A percentile compares a stretch with the other conserved stretches of the same genome.
Evolutionary conservation across 305 asterid genomes (phyloP).

Genomic region (Plantago coronopus): DNA sequence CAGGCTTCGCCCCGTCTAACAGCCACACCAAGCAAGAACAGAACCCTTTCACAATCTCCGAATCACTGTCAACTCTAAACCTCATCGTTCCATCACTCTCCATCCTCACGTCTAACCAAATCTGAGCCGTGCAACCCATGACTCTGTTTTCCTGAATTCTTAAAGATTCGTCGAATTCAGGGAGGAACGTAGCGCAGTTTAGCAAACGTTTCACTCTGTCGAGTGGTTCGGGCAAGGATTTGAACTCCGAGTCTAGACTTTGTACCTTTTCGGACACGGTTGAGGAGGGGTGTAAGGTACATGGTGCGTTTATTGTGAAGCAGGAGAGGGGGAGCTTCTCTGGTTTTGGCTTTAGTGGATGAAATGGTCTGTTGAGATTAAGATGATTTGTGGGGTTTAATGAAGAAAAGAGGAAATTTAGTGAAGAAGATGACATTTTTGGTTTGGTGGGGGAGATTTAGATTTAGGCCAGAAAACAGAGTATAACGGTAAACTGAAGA

Average conservation of each 20-base stretch:
- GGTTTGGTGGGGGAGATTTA: no score
- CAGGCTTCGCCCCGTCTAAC: constrained; percentile 64
- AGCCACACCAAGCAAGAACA: constrained; percentile 73
- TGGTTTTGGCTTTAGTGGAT: no score
- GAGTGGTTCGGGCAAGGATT: constrained; percentile 48
- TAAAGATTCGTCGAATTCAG: constrained; percentile 41
- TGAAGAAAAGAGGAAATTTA: no score
- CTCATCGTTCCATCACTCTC: constrained; percentile 43
- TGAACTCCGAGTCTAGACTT: constrained; percentile 49
- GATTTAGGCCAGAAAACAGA: no score
- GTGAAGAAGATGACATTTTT: no score
- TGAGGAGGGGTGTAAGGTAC: constrained; percentile 12
- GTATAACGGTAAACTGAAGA: no score
- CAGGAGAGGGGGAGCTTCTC: no score
- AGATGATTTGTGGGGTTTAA: no score
- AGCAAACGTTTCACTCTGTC: constrained; percentile 71
- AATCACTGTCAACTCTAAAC: constrained; percentile 69
- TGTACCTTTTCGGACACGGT: constrained; percentile 43
- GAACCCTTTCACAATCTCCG: constrained; percentile 79
- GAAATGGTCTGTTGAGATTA: no score
- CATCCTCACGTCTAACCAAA: constrained; percentile 59
- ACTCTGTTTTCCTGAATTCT: constrained; percentile 55
- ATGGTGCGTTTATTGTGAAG: no score
- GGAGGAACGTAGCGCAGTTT: constrained; percentile 46
- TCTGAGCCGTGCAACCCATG: constrained; percentile 85